Percentiles rank a stretch among this genome's conserved stretches.
Conservation (phyloP, 108 stramenopile genomes). For the Fragilariopsis cylindrus region DNA sequence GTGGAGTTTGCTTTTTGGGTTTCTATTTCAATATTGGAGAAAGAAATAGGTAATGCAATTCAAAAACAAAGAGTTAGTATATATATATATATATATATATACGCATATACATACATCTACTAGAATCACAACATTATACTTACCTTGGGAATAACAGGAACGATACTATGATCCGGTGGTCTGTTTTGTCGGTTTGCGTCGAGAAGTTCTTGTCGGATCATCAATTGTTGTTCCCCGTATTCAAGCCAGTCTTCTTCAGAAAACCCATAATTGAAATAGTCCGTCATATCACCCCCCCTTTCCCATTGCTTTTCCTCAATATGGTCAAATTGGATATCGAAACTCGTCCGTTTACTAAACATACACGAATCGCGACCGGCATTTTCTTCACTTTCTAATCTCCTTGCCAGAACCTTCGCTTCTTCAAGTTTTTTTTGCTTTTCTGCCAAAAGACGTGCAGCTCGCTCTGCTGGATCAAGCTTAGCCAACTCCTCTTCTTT, state of each 20-base stretch:
- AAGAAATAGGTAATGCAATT: neutral
- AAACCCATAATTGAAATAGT: conserved; percentile 90
- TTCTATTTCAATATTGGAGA: neutral
- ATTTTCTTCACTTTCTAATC: conserved; percentile 83
- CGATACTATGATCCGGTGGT: conserved; percentile 77
- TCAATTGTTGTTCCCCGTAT: conserved; percentile 76
- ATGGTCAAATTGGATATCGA: conserved; percentile 92
- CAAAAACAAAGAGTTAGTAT: neutral
- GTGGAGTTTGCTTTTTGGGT: conserved; percentile 65
- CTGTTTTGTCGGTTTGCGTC: conserved; percentile 82
- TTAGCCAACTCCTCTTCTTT: conserved; percentile 60
- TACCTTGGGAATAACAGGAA: conserved; percentile 61
- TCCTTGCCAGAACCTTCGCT: conserved; percentile 65
- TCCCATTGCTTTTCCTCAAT: conserved; percentile 92
- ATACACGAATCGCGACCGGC: conserved; percentile 88
- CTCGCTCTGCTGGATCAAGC: conserved; percentile 81
- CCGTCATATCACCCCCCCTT: conserved; percentile 66
- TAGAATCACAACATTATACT: neutral
- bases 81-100: neutral
- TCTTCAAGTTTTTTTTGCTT: conserved; percentile 83
- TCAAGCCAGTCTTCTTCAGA: conserved; percentile 87
- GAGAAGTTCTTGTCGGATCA: conserved; percentile 85
- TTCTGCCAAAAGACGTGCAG: conserved; percentile 57
- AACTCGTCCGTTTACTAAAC: conserved; percentile 87
- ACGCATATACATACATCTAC: too few species aligned